phyloP scores from a whole-genome alignment of 768 basidiomycete genomes.

The Termitomyces sp. region DNA sequence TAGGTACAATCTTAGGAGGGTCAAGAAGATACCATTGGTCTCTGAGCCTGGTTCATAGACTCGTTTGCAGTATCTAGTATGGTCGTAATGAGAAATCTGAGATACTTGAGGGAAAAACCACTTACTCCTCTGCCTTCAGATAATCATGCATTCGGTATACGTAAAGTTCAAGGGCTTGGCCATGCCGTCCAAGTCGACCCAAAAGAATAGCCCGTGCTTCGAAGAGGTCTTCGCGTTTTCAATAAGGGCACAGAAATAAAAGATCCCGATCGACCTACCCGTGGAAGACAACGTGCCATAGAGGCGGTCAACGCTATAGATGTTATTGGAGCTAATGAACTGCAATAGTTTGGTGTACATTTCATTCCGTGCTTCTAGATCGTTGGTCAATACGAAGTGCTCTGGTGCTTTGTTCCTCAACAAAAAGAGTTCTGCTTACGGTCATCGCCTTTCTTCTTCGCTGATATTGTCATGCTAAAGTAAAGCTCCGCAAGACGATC shows the following conservation, averaged over 20 bases:
- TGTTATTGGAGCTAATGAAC: constrained; percentile 69
- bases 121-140: constrained; percentile 85
- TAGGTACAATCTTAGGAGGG: constrained; percentile 85
- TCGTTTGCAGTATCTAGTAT: constrained; percentile 81
- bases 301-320: constrained; percentile 75
- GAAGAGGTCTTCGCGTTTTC: constrained; percentile 58
- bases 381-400: constrained; percentile 1
- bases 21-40: constrained; percentile 71
- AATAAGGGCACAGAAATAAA: background rate
- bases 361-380: constrained; percentile 44
- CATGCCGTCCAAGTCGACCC: constrained; percentile 86
- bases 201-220: constrained; percentile 91
- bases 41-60: constrained; percentile 59
- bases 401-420: constrained; percentile 1
- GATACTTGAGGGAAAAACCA: background rate
- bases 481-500: constrained; percentile 90
- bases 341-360: constrained; percentile 68
- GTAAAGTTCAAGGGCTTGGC: constrained; percentile 93
- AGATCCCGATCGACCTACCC: constrained; percentile 41
- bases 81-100: background rate
- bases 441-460: constrained; percentile 57
- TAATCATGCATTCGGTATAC: constrained; percentile 85
- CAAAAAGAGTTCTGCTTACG: constrained; percentile 33
- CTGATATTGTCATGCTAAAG: constrained; percentile 59
- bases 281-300: constrained; percentile 81